These are phyloP conservation scores for Starmerella kuoi DNA, from an alignment of 805 yeast species.

Conservation along the genomic window DNA sequence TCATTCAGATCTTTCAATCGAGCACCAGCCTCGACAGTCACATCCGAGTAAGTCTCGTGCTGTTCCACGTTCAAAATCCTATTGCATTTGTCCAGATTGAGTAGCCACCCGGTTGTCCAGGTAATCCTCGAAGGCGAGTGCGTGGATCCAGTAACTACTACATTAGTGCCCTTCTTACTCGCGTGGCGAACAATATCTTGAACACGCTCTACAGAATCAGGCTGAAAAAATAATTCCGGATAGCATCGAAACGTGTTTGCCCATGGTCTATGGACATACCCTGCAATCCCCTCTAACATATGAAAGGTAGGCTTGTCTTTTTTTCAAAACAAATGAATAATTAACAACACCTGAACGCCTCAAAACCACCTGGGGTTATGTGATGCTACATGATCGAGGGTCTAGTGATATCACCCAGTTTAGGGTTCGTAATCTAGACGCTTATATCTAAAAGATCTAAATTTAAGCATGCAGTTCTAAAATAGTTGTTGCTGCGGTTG, in stretches of 20 bases:
- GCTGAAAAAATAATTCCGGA: slow-evolving; percentile 74
- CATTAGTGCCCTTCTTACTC: slow-evolving; percentile 42
- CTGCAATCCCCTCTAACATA: slow-evolving; percentile 10
- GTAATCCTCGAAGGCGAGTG: slow-evolving; percentile 91
- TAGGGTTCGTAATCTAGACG: too few species aligned
- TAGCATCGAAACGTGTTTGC: slow-evolving; percentile 73
- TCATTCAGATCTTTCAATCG: slow-evolving; percentile 65
- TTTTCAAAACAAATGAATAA: too few species aligned
- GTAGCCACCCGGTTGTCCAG: slow-evolving; percentile 76
- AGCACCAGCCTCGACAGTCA: slow-evolving; percentile 90
- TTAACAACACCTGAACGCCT: too few species aligned
- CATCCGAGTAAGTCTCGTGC: slow-evolving; percentile 63
- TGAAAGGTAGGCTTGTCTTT: too few species aligned
- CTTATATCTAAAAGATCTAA: too few species aligned
- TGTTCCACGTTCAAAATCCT: slow-evolving; percentile 38
- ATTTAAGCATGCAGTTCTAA: too few species aligned
- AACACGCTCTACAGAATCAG: slow-evolving; percentile 56
- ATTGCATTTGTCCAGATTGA: slow-evolving; percentile 68
- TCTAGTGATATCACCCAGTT: too few species aligned
- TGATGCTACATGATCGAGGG: background rate
- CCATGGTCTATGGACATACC: slow-evolving; percentile 54
- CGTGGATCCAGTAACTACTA: slow-evolving; percentile 82
- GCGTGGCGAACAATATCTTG: slow-evolving; percentile 57
- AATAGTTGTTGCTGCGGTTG: too few species aligned
- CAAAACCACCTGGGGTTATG: background rate